A percentile compares a stretch with the other conserved stretches of the same genome.
Evolutionary conservation across 1,284 basidiomycete species (phyloP).

Genomic region (Puccinia coronata): DNA sequence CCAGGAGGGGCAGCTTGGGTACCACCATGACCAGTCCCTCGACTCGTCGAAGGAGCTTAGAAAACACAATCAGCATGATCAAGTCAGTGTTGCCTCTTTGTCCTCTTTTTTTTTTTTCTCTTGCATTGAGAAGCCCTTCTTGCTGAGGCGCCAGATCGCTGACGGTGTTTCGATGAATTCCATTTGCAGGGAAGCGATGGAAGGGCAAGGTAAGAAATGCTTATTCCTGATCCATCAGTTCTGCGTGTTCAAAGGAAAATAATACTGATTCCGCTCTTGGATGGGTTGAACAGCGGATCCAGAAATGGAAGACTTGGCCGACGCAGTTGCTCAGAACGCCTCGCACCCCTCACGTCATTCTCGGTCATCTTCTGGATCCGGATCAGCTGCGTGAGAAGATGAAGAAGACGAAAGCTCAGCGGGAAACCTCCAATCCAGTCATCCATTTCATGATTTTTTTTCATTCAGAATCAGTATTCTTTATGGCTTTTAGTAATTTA

Average conservation of each 20-base stretch:
- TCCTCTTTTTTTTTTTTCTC: background rate
- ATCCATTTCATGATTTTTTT: constrained; percentile 7
- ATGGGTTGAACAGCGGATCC: constrained; percentile 36
- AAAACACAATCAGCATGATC: constrained; percentile 94
- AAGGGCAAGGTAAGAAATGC: constrained; percentile 42
- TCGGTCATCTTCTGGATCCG: constrained; percentile 36
- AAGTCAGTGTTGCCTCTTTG: constrained; percentile 60
- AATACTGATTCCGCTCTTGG: background rate
- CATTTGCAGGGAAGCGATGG: constrained; percentile 40
- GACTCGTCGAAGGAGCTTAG: constrained; percentile 84
- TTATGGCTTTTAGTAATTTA: background rate
- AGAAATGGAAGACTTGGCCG: constrained; percentile 48
- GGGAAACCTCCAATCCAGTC: background rate
- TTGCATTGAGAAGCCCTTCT: background rate
- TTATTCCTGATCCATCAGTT: background rate
- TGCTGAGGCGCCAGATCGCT: background rate
- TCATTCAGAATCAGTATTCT: constrained; percentile 3
- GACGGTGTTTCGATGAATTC: background rate
- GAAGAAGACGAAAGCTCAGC: background rate
- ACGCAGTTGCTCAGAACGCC: constrained; percentile 47
- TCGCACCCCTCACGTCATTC: constrained; percentile 39
- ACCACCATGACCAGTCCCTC: constrained; percentile 96
- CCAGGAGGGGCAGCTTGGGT: constrained; percentile 82
- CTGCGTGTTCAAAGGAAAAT: background rate
- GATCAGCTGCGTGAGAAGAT: constrained; percentile 3